These are phyloP conservation scores for Apiospora saccharicola DNA, from an alignment of 2,329 filamentous ascomycete species.

Conservation along the genomic window DNA sequence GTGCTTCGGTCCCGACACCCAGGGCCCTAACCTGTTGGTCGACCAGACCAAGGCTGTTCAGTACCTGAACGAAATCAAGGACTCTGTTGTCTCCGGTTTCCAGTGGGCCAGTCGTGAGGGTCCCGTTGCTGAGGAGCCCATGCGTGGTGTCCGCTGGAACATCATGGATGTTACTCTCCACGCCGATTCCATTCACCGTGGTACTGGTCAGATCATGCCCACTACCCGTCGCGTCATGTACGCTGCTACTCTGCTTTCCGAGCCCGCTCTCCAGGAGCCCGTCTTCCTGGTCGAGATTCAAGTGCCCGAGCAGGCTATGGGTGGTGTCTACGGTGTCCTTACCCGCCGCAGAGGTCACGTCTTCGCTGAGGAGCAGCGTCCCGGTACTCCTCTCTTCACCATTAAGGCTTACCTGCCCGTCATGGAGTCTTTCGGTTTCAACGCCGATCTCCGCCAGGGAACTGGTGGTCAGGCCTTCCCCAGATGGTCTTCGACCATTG, in stretches of 20 bases:
- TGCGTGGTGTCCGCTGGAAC: slow-evolving; percentile 98
- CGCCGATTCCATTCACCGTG: slow-evolving; percentile 99
- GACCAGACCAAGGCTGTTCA: slow-evolving; percentile 99
- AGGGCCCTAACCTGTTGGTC: slow-evolving; percentile 95
- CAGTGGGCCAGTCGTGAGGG: slow-evolving; percentile 99
- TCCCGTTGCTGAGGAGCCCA: slow-evolving; percentile 96
- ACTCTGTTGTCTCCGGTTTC: slow-evolving; percentile 99
- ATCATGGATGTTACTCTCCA: slow-evolving; percentile 99
- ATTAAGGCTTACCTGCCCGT: slow-evolving; percentile 97
- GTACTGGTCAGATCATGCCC: slow-evolving; percentile 98
- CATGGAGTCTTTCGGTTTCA: slow-evolving; percentile 99
- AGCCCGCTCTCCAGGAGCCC: slow-evolving; percentile 92
- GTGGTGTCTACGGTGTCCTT: slow-evolving; percentile 99
- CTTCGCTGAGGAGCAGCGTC: slow-evolving; percentile 97
- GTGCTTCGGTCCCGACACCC: slow-evolving; percentile 99
- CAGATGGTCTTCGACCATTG: slow-evolving; percentile 99
- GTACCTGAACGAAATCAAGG: slow-evolving; percentile 99
- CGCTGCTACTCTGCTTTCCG: slow-evolving; percentile 87
- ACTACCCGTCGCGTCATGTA: slow-evolving; percentile 98
- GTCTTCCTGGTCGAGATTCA: slow-evolving; percentile 99
- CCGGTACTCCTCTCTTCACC: slow-evolving; percentile 98
- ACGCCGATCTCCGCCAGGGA: slow-evolving; percentile 90
- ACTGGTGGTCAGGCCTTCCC: slow-evolving; percentile 98
- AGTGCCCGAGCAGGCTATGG: slow-evolving; percentile 98
- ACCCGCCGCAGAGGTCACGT: slow-evolving; percentile 98